Evolutionary conservation across 768 basidiomycete genomes (phyloP).

Genomic region (Xanthoconium stramineum): DNA sequence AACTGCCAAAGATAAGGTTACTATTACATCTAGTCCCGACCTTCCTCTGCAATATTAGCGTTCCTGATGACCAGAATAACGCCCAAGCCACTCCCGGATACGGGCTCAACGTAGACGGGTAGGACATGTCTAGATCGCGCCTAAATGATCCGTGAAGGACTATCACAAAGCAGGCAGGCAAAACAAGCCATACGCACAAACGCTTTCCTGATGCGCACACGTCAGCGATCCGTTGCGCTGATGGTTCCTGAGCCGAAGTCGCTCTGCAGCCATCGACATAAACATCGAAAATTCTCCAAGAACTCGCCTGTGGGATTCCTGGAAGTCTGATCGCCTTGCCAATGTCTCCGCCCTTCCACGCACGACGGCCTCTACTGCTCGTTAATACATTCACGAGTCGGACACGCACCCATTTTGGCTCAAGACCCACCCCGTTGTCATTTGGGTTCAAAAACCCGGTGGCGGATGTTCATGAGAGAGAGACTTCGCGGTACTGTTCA

Average conservation of each 20-base stretch:
- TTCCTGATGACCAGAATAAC: constrained; percentile 11
- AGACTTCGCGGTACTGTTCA: neutral
- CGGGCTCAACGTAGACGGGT: neutral
- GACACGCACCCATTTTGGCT: constrained; percentile 3
- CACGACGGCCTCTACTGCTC: neutral
- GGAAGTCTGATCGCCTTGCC: constrained; percentile 14
- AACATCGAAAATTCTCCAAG: constrained; percentile 13
- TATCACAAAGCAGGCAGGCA: neutral
- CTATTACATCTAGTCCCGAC: constrained; percentile 16
- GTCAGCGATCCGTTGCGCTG: constrained; percentile 14
- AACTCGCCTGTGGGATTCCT: constrained; percentile 11
- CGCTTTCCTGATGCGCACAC: neutral
- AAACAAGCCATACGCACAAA: neutral
- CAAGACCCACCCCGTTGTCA: neutral
- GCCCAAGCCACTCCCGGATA: neutral
- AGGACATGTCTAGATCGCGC: neutral
- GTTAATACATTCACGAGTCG: neutral
- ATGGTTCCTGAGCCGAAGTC: constrained; percentile 23
- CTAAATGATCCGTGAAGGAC: neutral
- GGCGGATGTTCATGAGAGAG: constrained; percentile 15
- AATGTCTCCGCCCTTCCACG: constrained; percentile 1
- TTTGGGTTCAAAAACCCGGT: constrained; percentile 11
- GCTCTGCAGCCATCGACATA: constrained; percentile 13
- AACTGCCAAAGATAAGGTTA: constrained; percentile 23
- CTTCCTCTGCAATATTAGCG: constrained; percentile 15